Conservation (phyloP, 2,329 filamentous ascomycete species). For the Penicillium sp. region DNA sequence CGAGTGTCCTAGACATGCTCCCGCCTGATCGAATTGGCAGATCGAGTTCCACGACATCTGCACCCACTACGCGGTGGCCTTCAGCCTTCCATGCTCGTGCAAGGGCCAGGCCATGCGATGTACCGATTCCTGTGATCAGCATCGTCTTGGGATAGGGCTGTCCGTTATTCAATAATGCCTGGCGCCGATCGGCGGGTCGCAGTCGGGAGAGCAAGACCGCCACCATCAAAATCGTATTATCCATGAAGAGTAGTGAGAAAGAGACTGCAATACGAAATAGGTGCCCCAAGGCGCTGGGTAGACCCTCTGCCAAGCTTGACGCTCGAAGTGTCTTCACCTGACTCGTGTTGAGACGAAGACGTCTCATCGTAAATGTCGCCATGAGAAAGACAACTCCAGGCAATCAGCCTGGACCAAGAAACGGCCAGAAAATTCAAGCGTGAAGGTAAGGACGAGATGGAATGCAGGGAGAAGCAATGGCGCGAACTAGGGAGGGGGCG, state of each 20-base stretch:
- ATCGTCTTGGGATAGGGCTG: conserved; percentile 53
- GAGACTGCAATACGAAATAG: conserved; percentile 28
- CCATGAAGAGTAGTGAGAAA: conserved; percentile 47
- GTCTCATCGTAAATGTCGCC: conserved; percentile 21
- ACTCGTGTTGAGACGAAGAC: conserved; percentile 4
- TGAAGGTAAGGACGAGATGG: not conserved
- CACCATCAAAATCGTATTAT: conserved; percentile 44
- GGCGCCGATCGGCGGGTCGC: conserved; percentile 19
- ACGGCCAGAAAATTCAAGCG: no score
- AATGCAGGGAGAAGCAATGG: not conserved
- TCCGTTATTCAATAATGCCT: conserved; percentile 28
- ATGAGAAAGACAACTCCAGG: conserved; percentile 10
- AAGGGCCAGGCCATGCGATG: conserved; percentile 67
- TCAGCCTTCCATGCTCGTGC: conserved; percentile 63
- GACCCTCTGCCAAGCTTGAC: conserved; percentile 5
- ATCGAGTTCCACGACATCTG: conserved; percentile 57
- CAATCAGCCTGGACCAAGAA: not conserved
- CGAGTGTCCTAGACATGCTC: conserved; percentile 58
- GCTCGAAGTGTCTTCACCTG: conserved; percentile 12
- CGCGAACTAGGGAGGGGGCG: not conserved
- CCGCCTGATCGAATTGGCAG: conserved; percentile 51
- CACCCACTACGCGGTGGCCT: conserved; percentile 69
- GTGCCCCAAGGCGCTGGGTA: conserved; percentile 21
- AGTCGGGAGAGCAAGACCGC: conserved; percentile 30
- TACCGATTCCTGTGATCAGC: conserved; percentile 70